These are phyloP conservation scores for Solanum chilense DNA, from an alignment of 257 asterid species.

Conservation along the genomic window DNA sequence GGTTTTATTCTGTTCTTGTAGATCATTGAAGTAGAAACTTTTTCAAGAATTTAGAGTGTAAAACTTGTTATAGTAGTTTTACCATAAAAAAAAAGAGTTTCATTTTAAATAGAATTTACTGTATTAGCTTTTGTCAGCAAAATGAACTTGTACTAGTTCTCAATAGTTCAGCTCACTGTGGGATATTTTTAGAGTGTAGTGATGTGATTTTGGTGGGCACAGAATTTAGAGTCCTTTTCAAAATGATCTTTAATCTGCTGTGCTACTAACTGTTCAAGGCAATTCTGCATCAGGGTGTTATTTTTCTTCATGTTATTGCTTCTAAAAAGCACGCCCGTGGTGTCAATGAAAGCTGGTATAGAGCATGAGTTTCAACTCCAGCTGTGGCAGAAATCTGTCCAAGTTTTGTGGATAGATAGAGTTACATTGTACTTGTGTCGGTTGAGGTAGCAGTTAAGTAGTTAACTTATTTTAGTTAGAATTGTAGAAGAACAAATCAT, in stretches of 20 bases:
- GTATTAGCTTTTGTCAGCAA: neutral
- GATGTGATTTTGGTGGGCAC: neutral
- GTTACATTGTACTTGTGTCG: neutral
- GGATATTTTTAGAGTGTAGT: neutral
- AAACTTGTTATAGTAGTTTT: constrained; percentile 3
- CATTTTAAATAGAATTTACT: neutral
- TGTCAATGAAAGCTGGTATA: neutral
- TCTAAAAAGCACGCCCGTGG: neutral
- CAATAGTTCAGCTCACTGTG: neutral
- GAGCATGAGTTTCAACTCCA: neutral
- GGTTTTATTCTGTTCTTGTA: neutral
- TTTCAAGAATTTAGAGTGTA: constrained; percentile 24
- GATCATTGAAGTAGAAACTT: constrained; percentile 21
- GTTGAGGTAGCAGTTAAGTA: neutral
- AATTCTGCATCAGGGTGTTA: neutral
- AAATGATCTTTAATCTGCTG: neutral
- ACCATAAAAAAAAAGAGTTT: neutral
- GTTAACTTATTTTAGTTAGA: neutral
- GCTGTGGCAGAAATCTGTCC: neutral
- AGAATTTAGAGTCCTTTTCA: neutral
- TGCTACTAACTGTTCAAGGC: neutral
- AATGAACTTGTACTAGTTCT: neutral
- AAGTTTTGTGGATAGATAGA: neutral
- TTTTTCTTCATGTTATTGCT: neutral
- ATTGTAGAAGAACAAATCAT: neutral